phyloP scores from a whole-genome alignment of 2,329 filamentous ascomycete genomes.

The Phaeosphaeria sp. region DNA sequence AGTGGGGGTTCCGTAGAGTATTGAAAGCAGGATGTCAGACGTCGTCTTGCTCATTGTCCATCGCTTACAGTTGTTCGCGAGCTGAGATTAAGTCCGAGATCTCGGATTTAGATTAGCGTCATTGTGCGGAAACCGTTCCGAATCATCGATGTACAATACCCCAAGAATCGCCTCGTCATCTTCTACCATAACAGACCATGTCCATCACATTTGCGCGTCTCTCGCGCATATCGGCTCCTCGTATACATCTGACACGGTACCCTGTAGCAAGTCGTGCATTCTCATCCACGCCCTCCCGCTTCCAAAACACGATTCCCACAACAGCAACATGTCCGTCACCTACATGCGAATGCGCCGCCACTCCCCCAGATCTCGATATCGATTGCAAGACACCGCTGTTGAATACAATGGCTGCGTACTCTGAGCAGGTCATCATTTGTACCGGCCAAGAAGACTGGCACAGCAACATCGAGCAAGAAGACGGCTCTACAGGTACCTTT shows the following conservation, averaged over 20 bases:
- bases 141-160: not conserved
- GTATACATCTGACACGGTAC: not conserved
- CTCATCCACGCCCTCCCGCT: not conserved
- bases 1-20: not conserved
- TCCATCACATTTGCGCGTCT: constrained; percentile 4
- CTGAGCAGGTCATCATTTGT: constrained; percentile 82
- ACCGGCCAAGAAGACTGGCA: constrained; percentile 83
- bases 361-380: constrained; percentile 72
- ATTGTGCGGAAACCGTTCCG: constrained; percentile 3
- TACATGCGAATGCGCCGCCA: constrained; percentile 76
- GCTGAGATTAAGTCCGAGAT: not conserved
- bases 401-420: constrained; percentile 78
- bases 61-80: not conserved
- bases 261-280: not conserved
- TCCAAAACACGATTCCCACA: constrained; percentile 25
- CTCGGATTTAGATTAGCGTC: not conserved
- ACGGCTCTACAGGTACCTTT: constrained; percentile 58
- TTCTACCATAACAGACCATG: not conserved
- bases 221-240: constrained; percentile 1
- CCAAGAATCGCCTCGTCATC: not conserved
- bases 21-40: not conserved
- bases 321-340: constrained; percentile 70
- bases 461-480: constrained; percentile 84
- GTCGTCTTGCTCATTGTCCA: not conserved
- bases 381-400: constrained; percentile 74